Evolutionary conservation across 352 stramenopile genomes (phyloP).

Genomic region (Albugo laibachii): DNA sequence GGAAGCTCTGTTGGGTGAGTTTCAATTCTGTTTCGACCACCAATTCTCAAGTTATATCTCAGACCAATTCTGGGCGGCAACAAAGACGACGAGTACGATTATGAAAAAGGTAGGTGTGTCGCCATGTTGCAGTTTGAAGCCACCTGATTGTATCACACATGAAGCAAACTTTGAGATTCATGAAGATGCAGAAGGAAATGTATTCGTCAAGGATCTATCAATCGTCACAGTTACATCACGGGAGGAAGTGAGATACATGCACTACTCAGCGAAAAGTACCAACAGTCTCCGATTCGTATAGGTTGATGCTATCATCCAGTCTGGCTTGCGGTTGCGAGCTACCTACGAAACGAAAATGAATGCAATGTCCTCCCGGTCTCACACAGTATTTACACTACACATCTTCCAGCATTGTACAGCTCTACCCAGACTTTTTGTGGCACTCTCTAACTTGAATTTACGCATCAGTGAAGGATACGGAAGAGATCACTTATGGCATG

Average conservation of each 20-base stretch:
- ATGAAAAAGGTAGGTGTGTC: slow-evolving; percentile 45
- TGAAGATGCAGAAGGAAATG: slow-evolving; percentile 80
- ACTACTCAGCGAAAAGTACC: background rate
- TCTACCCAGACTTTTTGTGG: background rate
- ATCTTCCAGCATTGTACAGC: slow-evolving; percentile 54
- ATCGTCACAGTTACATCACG: slow-evolving; percentile 79
- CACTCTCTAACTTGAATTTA: background rate
- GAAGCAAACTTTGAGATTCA: slow-evolving; percentile 82
- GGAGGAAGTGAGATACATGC: slow-evolving; percentile 30
- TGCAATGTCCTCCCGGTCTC: slow-evolving; percentile 68
- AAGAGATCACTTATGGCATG: slow-evolving; percentile 69
- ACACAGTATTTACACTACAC: slow-evolving; percentile 78
- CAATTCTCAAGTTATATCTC: background rate
- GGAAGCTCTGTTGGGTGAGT: background rate
- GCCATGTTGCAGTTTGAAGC: no score
- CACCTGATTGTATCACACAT: background rate
- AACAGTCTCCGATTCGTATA: background rate
- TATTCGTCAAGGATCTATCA: slow-evolving; percentile 86
- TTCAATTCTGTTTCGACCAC: background rate
- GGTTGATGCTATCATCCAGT: slow-evolving; percentile 61
- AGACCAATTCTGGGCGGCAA: background rate
- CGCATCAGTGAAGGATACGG: slow-evolving; percentile 25
- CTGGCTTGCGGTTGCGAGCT: slow-evolving; percentile 67
- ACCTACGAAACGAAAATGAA: slow-evolving; percentile 90
- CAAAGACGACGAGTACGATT: slow-evolving; percentile 57